Percentiles rank a stretch among this genome's conserved stretches.
Evolutionary conservation across 306 rosid genomes (phyloP).

Genomic region (Vicia sativa): DNA sequence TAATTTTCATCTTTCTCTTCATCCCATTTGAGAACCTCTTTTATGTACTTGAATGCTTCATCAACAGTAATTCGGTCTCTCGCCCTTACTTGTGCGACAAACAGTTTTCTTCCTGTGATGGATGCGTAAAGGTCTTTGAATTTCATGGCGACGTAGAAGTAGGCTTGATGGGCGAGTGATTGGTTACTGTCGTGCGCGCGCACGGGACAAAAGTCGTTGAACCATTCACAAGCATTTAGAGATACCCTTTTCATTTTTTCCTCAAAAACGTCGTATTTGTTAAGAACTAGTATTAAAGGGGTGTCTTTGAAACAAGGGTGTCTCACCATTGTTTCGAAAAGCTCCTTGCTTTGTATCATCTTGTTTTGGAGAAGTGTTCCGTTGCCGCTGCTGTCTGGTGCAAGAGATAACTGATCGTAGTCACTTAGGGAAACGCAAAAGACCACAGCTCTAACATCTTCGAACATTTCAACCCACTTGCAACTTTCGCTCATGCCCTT

Average conservation of each 20-base stretch:
- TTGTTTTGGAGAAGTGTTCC: conserved; percentile 85
- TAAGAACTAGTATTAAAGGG: conserved; percentile 82
- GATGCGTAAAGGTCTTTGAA: conserved; percentile 90
- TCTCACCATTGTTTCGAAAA: conserved; percentile 82
- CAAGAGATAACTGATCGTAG: conserved; percentile 71
- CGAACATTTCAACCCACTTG: conserved; percentile 99
- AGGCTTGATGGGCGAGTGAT: conserved; percentile 87
- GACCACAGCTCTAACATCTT: conserved; percentile 87
- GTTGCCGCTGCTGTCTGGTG: conserved; percentile 69
- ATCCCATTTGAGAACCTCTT: conserved; percentile 97
- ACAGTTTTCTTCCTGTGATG: conserved; percentile 69
- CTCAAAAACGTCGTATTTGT: conserved; percentile 87
- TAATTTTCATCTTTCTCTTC: conserved; percentile 85
- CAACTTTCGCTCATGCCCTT: conserved; percentile 94
- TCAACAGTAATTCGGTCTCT: conserved; percentile 81
- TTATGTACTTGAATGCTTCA: conserved; percentile 88
- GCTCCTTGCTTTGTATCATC: conserved; percentile 94
- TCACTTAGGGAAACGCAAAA: conserved; percentile 83
- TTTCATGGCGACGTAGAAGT: conserved; percentile 94
- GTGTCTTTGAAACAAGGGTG: conserved; percentile 90
- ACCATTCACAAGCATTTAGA: conserved; percentile 80
- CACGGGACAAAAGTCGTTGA: conserved; percentile 73
- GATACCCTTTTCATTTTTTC: conserved; percentile 65
- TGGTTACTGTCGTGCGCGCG: conserved; percentile 66
- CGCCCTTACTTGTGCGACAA: conserved; percentile 83